These are phyloP conservation scores for Axilococcus clingmanii DNA, from an alignment of 139 green algal species.

Conservation along the genomic window DNA sequence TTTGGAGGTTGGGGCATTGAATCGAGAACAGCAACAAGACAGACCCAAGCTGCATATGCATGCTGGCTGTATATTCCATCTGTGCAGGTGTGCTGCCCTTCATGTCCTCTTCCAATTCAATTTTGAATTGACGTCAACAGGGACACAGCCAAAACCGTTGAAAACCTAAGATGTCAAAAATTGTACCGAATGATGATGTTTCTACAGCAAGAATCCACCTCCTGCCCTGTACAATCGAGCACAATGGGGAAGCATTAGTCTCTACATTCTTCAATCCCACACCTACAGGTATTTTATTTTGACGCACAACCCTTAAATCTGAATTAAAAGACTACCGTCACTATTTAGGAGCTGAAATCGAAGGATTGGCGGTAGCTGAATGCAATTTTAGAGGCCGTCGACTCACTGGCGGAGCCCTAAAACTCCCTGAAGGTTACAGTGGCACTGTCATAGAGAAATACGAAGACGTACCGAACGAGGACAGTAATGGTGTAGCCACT, in stretches of 20 bases:
- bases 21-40: too few species aligned
- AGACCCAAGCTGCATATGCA: not conserved
- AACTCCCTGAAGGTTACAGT: constrained; percentile 24
- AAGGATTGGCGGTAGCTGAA: constrained; percentile 8
- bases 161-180: not conserved
- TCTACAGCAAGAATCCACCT: constrained; percentile 6
- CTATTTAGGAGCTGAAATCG: not conserved
- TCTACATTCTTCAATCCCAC: constrained; percentile 10
- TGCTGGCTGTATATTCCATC: not conserved
- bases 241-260: constrained; percentile 14
- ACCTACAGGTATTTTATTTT: constrained; percentile 5
- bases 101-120: not conserved
- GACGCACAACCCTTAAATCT: not conserved
- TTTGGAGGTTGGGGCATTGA: too few species aligned
- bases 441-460: constrained; percentile 19
- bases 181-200: not conserved
- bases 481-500: not conserved
- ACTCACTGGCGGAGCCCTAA: constrained; percentile 5
- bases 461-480: too few species aligned
- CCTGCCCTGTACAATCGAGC: constrained; percentile 9
- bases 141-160: not conserved
- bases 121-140: not conserved
- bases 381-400: constrained; percentile 8
- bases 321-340: not conserved
- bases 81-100: not conserved